Evolutionary conservation across 495 filamentous ascomycete species (phyloP).

Genomic region (Xylaria scruposa): DNA sequence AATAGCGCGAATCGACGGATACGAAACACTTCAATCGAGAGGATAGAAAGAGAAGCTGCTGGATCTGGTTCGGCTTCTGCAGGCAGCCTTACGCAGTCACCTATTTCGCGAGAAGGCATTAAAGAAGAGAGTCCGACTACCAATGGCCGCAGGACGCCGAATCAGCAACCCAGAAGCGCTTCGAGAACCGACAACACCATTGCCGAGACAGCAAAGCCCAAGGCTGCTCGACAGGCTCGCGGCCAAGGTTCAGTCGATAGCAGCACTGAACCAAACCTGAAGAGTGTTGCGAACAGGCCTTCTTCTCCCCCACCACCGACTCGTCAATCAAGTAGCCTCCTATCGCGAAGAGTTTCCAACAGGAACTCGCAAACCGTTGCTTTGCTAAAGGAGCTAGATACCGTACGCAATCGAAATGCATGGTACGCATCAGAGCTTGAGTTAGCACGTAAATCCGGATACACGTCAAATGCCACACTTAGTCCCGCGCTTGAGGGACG

Average conservation of each 20-base stretch:
- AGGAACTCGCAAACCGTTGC: slow-evolving; percentile 66
- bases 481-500: slow-evolving; percentile 79
- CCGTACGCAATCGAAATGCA: slow-evolving; percentile 81
- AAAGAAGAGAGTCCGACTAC: slow-evolving; percentile 55
- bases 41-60: slow-evolving; percentile 43
- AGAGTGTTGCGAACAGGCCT: slow-evolving; percentile 50
- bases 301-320: slow-evolving; percentile 60
- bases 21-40: slow-evolving; percentile 51
- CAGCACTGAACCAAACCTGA: slow-evolving; percentile 52
- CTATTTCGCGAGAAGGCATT: slow-evolving; percentile 57
- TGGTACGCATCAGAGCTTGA: slow-evolving; percentile 98
- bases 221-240: slow-evolving; percentile 45
- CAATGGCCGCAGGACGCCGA: slow-evolving; percentile 70
- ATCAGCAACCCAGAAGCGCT: slow-evolving; percentile 45
- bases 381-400: slow-evolving; percentile 82
- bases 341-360: slow-evolving; percentile 56
- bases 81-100: slow-evolving; percentile 58
- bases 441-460: slow-evolving; percentile 86
- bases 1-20: slow-evolving; percentile 38
- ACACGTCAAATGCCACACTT: slow-evolving; percentile 72
- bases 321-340: slow-evolving; percentile 57
- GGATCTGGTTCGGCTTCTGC: slow-evolving; percentile 36
- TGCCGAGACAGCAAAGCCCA: slow-evolving; percentile 42
- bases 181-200: slow-evolving; percentile 37
- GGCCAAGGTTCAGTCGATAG: slow-evolving; percentile 60